Base-by-base conservation (phyloP, 2,329 filamentous ascomycete species). In the Apiospora kogelbergensis region DNA sequence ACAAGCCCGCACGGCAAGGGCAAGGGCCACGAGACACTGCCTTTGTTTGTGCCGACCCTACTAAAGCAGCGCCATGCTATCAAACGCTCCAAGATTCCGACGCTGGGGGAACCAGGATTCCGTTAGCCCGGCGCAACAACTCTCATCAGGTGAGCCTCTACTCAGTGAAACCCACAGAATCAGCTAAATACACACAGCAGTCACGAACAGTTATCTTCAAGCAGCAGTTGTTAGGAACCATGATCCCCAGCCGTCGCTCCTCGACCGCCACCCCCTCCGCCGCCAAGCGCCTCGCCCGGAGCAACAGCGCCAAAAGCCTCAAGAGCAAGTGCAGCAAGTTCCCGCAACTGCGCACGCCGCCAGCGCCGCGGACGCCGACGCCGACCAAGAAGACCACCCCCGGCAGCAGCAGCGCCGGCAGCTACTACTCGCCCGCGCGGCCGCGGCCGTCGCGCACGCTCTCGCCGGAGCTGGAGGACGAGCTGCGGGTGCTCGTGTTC, bases 401-500 rank as follows among this genome's bases (percentile, higher is more conserved):
- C n/a, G n/a, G n/a, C n/a, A n/a, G n/a, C n/a, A n/a, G n/a, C n/a
- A 53, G 15, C 13, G 5, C 13, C 22, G 24, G 46, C 13, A 53
- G 15, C 9, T 17, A 9, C 33, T 20, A 53, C 22, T 26, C 17
- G 11, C 17, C 15, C 33, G 40, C 9, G 15, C 45, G 24, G 48
- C 48, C 48, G 3, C 26, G 26, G 15, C 48, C 26, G 3, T 70
- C 71, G 13, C 57, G 40, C 17, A 57, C 33, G 6, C 65, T 70
- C 5, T 15, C 68, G 7, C 15, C n/a, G 9, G 67, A 68, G n/a
- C 24, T 71, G 2, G 70, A 73, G 65, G 40, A 70, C 10, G 65
- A 71, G 4, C 57, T 72, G 24, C 66, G 63, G 37, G 66, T 53
- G 7, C 41, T 46, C 2, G 67, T 71, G 7, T 69, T 71, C 30